A percentile compares a stretch with the other conserved stretches of the same genome.
phyloP scores from a whole-genome alignment of 371 early-diverging fungal species.

The Mucor indicus region DNA sequence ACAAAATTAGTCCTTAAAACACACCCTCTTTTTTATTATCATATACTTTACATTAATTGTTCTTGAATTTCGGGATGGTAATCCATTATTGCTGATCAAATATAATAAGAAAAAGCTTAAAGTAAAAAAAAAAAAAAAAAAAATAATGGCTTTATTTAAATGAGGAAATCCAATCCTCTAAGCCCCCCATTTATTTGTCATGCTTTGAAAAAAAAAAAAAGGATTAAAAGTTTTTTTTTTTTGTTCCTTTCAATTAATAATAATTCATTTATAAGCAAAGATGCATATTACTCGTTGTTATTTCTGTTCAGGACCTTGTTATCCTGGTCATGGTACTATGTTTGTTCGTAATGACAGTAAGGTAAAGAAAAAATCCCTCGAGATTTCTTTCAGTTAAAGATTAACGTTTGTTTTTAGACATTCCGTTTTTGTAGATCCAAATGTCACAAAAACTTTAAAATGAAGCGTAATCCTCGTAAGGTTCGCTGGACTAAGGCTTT shows the following conservation, averaged over 20 bases:
- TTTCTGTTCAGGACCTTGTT: conserved; percentile 98
- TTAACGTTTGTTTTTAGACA: conserved; percentile 42
- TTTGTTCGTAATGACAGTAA: conserved; percentile 98
- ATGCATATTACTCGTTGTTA: conserved; percentile 99
- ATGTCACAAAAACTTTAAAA: conserved; percentile 99
- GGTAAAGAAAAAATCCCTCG: conserved; percentile 39
- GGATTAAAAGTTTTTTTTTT: conserved; percentile 2
- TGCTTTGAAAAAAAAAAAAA: not conserved
- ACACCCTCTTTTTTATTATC: no score
- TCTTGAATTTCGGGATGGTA: conserved; percentile 50
- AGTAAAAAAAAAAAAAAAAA: conserved; percentile 1
- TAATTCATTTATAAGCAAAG: conserved; percentile 18
- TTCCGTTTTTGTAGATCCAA: conserved; percentile 99
- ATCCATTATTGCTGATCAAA: conserved; percentile 23
- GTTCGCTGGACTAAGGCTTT: conserved; percentile 99
- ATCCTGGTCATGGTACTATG: conserved; percentile 99
- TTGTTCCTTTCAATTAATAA: conserved; percentile 9
- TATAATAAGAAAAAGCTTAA: not conserved
- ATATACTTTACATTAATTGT: conserved; percentile 46
- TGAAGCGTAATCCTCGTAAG: conserved; percentile 99
- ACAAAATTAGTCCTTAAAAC: no score
- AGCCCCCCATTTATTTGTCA: conserved; percentile 5
- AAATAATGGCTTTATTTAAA: not conserved
- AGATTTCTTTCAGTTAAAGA: not conserved
- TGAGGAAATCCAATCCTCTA: not conserved